phyloP scores from a whole-genome alignment of 1,284 basidiomycete species.

The Tremellales sp. region DNA sequence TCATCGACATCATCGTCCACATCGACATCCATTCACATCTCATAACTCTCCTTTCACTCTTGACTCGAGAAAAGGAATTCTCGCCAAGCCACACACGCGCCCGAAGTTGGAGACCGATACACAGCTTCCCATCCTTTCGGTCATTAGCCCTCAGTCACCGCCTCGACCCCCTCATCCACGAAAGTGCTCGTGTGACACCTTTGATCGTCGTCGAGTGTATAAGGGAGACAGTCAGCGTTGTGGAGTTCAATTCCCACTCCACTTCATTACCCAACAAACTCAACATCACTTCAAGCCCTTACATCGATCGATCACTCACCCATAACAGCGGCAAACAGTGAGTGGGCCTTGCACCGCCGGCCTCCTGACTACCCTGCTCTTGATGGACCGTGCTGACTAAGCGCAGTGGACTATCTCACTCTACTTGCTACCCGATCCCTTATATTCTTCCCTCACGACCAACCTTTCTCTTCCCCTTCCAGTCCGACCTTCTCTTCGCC shows the following conservation, averaged over 20 bases:
- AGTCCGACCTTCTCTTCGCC: neutral
- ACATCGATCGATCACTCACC: neutral
- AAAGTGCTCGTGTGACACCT: neutral
- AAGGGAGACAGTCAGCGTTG: no score
- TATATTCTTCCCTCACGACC: slow-evolving; percentile 26
- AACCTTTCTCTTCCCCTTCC: neutral
- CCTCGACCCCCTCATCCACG: no score
- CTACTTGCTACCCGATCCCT: slow-evolving; percentile 36
- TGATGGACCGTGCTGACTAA: neutral
- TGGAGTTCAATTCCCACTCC: no score
- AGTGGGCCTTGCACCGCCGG: neutral
- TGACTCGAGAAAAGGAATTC: neutral
- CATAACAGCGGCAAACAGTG: neutral
- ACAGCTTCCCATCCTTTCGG: no score
- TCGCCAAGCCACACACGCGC: no score
- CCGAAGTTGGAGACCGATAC: no score
- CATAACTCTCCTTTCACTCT: neutral
- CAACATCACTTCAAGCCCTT: neutral
- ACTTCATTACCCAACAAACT: neutral
- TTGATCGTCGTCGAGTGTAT: neutral
- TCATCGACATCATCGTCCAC: neutral
- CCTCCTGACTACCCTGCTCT: no score
- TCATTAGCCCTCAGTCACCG: no score
- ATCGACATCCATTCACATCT: neutral
- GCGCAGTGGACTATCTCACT: slow-evolving; percentile 41